Conservation (phyloP, 768 basidiomycete species). For the Terana coerulea region DNA sequence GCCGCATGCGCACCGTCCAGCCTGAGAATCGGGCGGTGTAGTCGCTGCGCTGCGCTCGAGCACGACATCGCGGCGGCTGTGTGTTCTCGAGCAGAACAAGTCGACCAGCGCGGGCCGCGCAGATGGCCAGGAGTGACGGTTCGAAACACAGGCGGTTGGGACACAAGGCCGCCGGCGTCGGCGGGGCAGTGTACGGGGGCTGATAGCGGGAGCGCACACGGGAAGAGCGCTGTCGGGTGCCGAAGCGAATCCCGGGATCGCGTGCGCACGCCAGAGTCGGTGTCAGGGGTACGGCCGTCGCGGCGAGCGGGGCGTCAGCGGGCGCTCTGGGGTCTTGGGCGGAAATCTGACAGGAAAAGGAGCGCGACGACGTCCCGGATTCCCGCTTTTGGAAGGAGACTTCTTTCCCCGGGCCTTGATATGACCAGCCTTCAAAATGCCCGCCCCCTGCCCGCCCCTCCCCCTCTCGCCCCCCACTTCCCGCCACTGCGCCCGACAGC, state of each 20-base stretch:
- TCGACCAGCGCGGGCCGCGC: neutral
- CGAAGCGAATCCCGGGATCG: constrained; percentile 5
- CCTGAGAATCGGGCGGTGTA: neutral
- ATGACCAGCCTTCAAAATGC: constrained; percentile 15
- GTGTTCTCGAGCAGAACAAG: neutral
- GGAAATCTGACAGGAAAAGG: constrained; percentile 6
- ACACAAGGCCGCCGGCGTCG: neutral
- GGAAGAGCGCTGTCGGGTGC: constrained; percentile 8
- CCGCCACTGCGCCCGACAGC: constrained; percentile 11
- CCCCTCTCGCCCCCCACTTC: constrained; percentile 9
- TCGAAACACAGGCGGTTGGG: neutral
- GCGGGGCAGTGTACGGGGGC: neutral
- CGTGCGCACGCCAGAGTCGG: neutral
- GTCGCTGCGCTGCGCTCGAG: neutral
- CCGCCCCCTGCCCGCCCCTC: constrained; percentile 10
- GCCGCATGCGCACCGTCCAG: neutral
- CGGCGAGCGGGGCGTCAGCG: constrained; percentile 4
- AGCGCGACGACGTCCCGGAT: neutral
- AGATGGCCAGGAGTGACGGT: neutral
- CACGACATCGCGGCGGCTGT: neutral
- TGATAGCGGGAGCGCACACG: neutral
- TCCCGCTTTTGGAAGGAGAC: neutral
- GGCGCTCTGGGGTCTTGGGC: constrained; percentile 1
- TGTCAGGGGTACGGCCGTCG: constrained; percentile 1
- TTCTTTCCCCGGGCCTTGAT: constrained; percentile 8